Conservation (phyloP, 2,329 filamentous ascomycete species). For the Ophiostoma novo-ulmi region DNA sequence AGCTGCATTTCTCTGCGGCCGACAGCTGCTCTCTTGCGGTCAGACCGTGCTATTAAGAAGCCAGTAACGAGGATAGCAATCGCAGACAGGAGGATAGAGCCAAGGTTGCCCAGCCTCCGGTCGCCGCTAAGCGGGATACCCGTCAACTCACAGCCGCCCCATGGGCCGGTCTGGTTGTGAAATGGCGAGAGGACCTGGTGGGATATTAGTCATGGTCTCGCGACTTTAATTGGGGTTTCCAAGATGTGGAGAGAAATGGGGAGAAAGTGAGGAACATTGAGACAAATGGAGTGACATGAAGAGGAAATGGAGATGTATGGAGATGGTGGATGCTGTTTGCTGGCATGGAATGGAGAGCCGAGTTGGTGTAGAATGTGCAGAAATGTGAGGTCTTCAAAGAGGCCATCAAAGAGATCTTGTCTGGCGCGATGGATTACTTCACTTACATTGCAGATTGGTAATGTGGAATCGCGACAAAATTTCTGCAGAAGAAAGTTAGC, state of each 20-base stretch:
- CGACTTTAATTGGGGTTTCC: background rate
- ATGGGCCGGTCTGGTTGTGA: conserved; percentile 54
- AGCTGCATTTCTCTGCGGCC: conserved; percentile 95
- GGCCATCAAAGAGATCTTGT: background rate
- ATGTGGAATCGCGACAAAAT: conserved; percentile 78
- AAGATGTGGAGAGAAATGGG: conserved; percentile 1
- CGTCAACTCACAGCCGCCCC: conserved; percentile 67
- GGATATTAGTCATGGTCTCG: conserved; percentile 16
- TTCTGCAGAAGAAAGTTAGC: conserved; percentile 46
- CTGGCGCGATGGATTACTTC: conserved; percentile 31
- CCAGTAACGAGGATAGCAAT: conserved; percentile 65
- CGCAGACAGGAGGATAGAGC: conserved; percentile 79
- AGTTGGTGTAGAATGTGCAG: background rate
- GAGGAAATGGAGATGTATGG: background rate
- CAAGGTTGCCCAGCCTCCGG: conserved; percentile 73
- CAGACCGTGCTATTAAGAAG: conserved; percentile 71
- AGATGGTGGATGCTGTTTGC: background rate
- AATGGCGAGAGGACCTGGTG: conserved; percentile 58
- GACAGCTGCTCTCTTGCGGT: conserved; percentile 88
- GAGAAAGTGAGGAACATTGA: background rate
- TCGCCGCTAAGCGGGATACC: conserved; percentile 68
- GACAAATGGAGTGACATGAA: background rate
- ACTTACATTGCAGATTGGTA: conserved; percentile 78
- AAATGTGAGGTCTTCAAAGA: conserved; percentile 1
- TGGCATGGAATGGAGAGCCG: background rate